Percentiles rank a stretch among this genome's conserved stretches.
These are phyloP conservation scores for Paxillus ammoniavirescens DNA, from an alignment of 768 basidiomycete species.

Conservation along the genomic window DNA sequence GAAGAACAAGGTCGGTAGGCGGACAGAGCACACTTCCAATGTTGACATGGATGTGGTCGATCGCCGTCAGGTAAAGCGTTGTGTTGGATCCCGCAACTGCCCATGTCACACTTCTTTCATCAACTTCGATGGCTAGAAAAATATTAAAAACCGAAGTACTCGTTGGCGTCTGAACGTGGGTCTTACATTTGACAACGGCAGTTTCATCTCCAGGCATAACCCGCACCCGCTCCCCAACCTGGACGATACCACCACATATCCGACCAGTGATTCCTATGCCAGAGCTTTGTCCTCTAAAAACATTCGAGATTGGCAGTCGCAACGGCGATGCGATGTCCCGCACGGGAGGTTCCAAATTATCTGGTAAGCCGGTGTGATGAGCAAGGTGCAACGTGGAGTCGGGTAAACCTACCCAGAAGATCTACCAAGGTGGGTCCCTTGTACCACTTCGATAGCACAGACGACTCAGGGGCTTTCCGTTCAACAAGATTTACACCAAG, in stretches of 20 bases:
- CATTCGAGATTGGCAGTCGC: conserved; percentile 90
- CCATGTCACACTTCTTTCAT: conserved; percentile 77
- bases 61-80: conserved; percentile 77
- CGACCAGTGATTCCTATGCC: conserved; percentile 80
- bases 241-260: conserved; percentile 83
- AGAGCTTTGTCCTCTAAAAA: conserved; percentile 86
- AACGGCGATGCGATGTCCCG: conserved; percentile 76
- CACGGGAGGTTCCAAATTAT: conserved; percentile 75
- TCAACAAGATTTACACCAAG: conserved; percentile 79
- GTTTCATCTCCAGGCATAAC: conserved; percentile 92
- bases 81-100: conserved; percentile 88
- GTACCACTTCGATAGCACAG: conserved; percentile 71
- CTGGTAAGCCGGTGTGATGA: conserved; percentile 37
- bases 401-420: conserved; percentile 58
- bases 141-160: background rate
- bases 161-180: background rate
- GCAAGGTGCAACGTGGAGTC: background rate
- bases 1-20: conserved; percentile 63
- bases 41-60: conserved; percentile 83
- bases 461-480: conserved; percentile 45
- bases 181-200: conserved; percentile 69
- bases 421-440: conserved; percentile 82
- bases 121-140: conserved; percentile 75
- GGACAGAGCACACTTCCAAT: conserved; percentile 92
- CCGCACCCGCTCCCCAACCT: conserved; percentile 86